Evolutionary conservation across 1,284 basidiomycete genomes (phyloP), one percentile per base, ranked within the genome.

Genomic region (Sphaerobolus stellatus): DNA sequence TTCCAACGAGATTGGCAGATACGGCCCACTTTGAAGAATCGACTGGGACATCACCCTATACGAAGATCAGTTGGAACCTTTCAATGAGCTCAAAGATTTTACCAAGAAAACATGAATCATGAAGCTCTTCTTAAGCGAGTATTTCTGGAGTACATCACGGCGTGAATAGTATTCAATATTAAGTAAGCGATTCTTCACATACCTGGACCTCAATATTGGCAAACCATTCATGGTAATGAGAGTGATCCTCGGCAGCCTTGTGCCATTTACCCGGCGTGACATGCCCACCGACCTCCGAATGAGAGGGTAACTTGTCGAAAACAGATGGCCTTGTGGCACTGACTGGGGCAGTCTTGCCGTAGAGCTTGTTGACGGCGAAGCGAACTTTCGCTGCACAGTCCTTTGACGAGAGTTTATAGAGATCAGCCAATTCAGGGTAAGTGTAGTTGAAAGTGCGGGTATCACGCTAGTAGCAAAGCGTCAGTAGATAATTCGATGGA

Each of bases 61-160:
- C 36, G 34, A 40, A 34, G 11, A 11, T 34, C 18, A 34, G 33
- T 34, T 11, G 36, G 11, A 28, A 16, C 11, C 34, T 36, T 5
- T 34, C n/a, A 5, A 22, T 44, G 11, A 11, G 34, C 13, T 14
- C n/a, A 9, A n/a, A 6, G 34, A 27, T 25, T 34, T 2, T 30
- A 55, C 54, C 14, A 56, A 11, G 40, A 56, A 56, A 28, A 56
- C 27, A 34, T 56, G 34, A n/a, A 56, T 49, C 28, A 44, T 44
- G 40, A 56, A 52, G 9, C 38, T 16, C 13, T 33, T 41, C 14
- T 52, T 52, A n/a, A 29, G 29, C 14, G 54, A 48, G 24, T 56
- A 52, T 56, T 56, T 56, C 54, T 56, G 7, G 14, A 25, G n/a
- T 5, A 41, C 24, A 41, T 7, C 20, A 27, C 18, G 11, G 4